Conservation (phyloP, 345 rosid species). For the Luvunga scandens region DNA sequence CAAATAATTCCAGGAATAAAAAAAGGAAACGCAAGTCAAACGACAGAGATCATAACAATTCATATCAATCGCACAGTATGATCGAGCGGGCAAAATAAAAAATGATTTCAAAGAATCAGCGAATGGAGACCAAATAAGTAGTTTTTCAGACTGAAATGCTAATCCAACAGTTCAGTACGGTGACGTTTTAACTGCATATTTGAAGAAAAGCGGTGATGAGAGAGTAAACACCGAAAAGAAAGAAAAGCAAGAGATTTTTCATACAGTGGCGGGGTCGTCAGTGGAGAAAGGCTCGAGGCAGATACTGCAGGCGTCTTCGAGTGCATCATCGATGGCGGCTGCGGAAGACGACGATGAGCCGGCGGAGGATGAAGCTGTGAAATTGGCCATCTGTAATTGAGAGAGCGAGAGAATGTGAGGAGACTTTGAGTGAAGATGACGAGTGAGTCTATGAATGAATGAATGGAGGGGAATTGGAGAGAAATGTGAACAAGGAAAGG, state of each 20-base stretch:
- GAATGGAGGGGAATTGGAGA: background rate
- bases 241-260: background rate
- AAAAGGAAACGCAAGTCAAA: background rate
- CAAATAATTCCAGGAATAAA: background rate
- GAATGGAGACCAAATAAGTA: too few relatives aligned
- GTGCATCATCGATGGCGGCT: slow-evolving; percentile 34
- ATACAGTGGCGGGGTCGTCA: slow-evolving; percentile 68
- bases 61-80: background rate
- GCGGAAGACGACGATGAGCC: slow-evolving; percentile 29
- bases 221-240: background rate
- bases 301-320: slow-evolving; percentile 83
- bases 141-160: background rate
- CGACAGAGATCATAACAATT: background rate
- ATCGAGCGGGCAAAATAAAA: background rate
- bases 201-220: too few relatives aligned
- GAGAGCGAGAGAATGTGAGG: background rate
- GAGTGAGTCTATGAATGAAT: background rate
- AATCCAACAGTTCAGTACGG: slow-evolving; percentile 14
- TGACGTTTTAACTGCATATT: background rate
- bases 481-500: slow-evolving; percentile 8
- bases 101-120: background rate
- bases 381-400: slow-evolving; percentile 42
- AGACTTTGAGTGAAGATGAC: slow-evolving; percentile 6
- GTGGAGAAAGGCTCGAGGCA: slow-evolving; percentile 76
- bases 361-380: slow-evolving; percentile 25